Evolutionary conservation across 2,329 filamentous ascomycete species (phyloP), one percentile per base, ranked within the genome.

Genomic region (Clonostachys solani): DNA sequence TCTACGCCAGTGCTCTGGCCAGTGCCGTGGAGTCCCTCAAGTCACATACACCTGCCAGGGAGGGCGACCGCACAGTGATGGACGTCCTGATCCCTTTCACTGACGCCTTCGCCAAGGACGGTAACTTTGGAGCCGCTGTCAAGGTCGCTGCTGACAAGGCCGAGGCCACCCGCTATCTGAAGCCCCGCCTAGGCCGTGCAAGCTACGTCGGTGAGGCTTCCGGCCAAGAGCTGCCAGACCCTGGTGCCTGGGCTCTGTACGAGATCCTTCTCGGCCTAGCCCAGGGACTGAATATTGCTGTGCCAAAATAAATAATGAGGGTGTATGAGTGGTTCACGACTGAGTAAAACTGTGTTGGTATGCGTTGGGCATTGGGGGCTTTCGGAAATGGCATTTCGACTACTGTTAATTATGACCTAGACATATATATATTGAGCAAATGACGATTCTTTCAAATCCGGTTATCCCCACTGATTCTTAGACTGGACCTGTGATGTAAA

Each of bases 11-110:
- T 33, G 50, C 54, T 5, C 51, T 60, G 3, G 53, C 52, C 3
- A 44, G 49, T 5, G 59, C 58, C 3, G 48, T 54, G 4, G 52
- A 53, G 33, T 49, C 54, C 6, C 51, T 62, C 19, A 54, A 60
- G 49, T 49, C 48, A 3, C 54, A 61, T 48, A 61, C 58, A 9
- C 46, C 56, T 4, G 60, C 59, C 5, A 45, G 58, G 8, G 57
- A 60, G 43, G 59, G 56, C 5, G 59, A 62, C 47, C 52, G 86
- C 16, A 90, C 87, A 1, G 64, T 91, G 35, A 78, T 90, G 49
- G 86, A 91, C 65, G 85, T 86, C 2, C 66, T 91, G 40, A 72
- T 80, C 45, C 86, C 87, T 4, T 91, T 89, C 59, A 76, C 86
- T 34, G 71, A 80, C 33, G 77, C 73, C 1, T 67, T 89, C 13